Evolutionary conservation across 176 grass and related monocot genomes (phyloP).

Genomic region (Triticum timopheevii): DNA sequence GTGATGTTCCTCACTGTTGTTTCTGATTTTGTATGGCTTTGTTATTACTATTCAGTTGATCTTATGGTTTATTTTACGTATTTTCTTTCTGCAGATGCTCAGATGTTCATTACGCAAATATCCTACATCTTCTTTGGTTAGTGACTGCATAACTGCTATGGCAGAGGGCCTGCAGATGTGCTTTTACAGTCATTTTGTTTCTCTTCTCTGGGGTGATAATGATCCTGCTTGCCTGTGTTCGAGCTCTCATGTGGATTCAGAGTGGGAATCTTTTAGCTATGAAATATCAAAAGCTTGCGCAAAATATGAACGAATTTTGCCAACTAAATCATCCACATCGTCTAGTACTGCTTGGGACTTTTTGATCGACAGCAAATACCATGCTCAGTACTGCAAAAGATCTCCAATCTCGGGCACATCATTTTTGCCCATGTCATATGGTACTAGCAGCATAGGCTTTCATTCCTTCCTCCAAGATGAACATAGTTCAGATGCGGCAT

Average conservation of each 20-base stretch:
- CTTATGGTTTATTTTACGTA: slow-evolving; percentile 27
- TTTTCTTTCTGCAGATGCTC: slow-evolving; percentile 61
- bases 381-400: slow-evolving; percentile 56
- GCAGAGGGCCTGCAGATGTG: slow-evolving; percentile 70
- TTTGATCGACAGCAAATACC: slow-evolving; percentile 78
- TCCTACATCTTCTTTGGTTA: slow-evolving; percentile 75
- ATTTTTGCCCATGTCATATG: slow-evolving; percentile 43
- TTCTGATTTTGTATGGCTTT: slow-evolving; percentile 7
- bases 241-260: slow-evolving; percentile 57
- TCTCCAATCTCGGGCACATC: slow-evolving; percentile 41
- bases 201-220: slow-evolving; percentile 75
- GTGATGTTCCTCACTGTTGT: not conserved
- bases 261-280: slow-evolving; percentile 83
- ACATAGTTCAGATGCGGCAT: slow-evolving; percentile 42
- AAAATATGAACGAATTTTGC: slow-evolving; percentile 44
- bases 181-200: slow-evolving; percentile 74
- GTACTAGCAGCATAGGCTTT: slow-evolving; percentile 7
- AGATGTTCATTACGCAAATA: slow-evolving; percentile 73
- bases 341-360: slow-evolving; percentile 74
- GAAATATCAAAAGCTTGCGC: slow-evolving; percentile 65
- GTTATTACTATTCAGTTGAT: slow-evolving; percentile 28
- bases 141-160: slow-evolving; percentile 89
- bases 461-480: slow-evolving; percentile 44
- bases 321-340: slow-evolving; percentile 29
- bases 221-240: slow-evolving; percentile 56